Base-by-base conservation (phyloP, 345 rosid species). In the Punica granatum region DNA sequence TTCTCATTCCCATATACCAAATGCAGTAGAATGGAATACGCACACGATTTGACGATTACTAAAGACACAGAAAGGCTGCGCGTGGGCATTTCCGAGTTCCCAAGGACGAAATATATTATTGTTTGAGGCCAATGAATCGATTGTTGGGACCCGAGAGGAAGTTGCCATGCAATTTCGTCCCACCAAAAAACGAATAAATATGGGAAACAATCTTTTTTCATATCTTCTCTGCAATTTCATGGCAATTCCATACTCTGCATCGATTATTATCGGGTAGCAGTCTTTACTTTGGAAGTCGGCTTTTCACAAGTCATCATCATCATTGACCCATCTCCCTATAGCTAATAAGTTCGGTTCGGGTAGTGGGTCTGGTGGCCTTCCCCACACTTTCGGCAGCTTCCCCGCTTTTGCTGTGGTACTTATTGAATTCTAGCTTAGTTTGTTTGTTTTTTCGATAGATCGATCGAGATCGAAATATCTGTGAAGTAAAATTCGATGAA, bases 111-210 rank as follows among this genome's bases (percentile, higher is more conserved):
- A 60, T 15, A 8, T 60, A 9, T 11, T 18, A 3, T 31, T 16
- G 21, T 4, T 12, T 30, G 18, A 28, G 12, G 3, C 26, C 18
- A 15, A 26, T 8, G 3, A 58, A 58, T 32, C 37, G 6, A 25
- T 4, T 8, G 7, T 2, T 49, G 61, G 61, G 2, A 64, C 79
- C 72, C 10, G 31, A 8, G 0, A 64, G 69, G 86, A 82, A 82
- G 51, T 19, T 82, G 63, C 83, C 66, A 26, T 63, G 83, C 74
- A 79, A 7, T 54, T 82, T 76, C 76, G 76, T 62, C 0, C 13
- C 23, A 3, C 61, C 34, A 21, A 16, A 14, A 54, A 53, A 34
- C 10, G 6, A 56, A 7, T 35, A 4, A 31, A 30, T 2, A 59
- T 13, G 32, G 16, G 43, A 14, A 49, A 33, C 7, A 12, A 12